Percentiles rank a stretch among this genome's conserved stretches.
These are phyloP conservation scores for Penicillium roqueforti DNA, from an alignment of 495 filamentous ascomycete genomes.

Conservation along the genomic window DNA sequence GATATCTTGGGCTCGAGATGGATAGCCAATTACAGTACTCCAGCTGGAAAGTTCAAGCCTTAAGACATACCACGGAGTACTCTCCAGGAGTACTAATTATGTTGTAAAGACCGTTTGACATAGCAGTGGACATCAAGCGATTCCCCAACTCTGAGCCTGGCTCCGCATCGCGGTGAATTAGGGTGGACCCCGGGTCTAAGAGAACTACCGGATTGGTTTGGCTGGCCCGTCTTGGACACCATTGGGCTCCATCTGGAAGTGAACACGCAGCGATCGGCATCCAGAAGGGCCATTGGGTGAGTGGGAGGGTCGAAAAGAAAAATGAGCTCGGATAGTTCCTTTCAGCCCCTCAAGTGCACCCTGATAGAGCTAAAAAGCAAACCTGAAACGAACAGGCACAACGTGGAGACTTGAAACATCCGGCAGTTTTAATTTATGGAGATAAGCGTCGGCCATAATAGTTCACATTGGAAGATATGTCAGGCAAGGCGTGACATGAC, in stretches of 20 bases:
- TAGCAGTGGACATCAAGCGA: not conserved
- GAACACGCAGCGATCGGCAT: conserved; percentile 12
- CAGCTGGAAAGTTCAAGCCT: not conserved
- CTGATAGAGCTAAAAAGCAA: not conserved
- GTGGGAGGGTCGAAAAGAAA: not conserved
- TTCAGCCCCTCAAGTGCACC: not conserved
- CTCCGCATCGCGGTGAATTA: not conserved
- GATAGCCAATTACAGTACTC: not conserved
- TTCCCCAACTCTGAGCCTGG: not conserved
- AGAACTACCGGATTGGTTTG: conserved; percentile 10
- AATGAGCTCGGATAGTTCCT: not conserved
- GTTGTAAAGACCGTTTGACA: not conserved
- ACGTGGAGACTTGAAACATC: not conserved
- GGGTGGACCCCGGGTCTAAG: conserved; percentile 3
- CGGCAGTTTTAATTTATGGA: not conserved
- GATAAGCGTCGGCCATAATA: not conserved
- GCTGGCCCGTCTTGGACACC: conserved; percentile 9
- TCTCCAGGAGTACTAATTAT: too few species aligned
- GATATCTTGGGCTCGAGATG: not conserved
- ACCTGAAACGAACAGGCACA: conserved; percentile 16
- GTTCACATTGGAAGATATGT: too few species aligned
- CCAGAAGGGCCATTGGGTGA: not conserved
- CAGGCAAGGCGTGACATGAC: too few species aligned
- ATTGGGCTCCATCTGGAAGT: conserved; percentile 7
- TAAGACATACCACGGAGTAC: too few species aligned